Evolutionary conservation across 345 rosid genomes (phyloP), one percentile per base, ranked within the genome.

Genomic region (Brassica incana): DNA sequence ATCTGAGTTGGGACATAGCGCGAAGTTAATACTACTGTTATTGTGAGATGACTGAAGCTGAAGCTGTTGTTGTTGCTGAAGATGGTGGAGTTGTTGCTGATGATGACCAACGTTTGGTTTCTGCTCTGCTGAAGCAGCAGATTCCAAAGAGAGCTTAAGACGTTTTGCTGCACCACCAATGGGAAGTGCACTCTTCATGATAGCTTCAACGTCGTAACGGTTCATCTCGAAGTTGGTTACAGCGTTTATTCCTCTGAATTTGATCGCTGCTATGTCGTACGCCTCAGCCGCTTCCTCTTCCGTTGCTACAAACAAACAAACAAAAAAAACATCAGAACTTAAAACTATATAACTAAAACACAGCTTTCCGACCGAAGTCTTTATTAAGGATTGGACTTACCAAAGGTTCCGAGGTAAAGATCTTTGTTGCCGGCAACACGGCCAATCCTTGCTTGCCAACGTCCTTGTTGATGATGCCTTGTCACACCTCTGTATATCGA

Each of bases 221-320:
- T 29, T 88, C 96, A 95, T 93, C 90, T 95, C 99, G 1, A 95
- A 95, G 83, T 95, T 95, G 6, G 99, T 95, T 68, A 95, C 99
- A 0, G 98, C 99, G 50, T 93, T 95, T 63, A 84, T 67, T 38
- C 98, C 99, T 73, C 98, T 78, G 80, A 95, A 95, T 77, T 95
- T 95, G 65, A 95, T 93, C 59, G 98, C 99, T 6, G 98, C 99
- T 6, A 95, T 95, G 59, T 95, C 99, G 56, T 95, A 95, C n/a
- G 99, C 99, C 84, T 93, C 98, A 0, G 98, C 99, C 9, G 99
- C 99, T 83, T 95, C 99, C 81, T 95, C 97, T 82, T 95, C 99
- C 1, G 99, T 95, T 4, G 99, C 98, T 95, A 18, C 18, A 18
- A 18, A 85, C 63, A 67, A 38, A 72, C 14, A 8, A 15, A 12